phyloP scores from a whole-genome alignment of 805 yeast genomes.

The Candida sphagnicola region DNA sequence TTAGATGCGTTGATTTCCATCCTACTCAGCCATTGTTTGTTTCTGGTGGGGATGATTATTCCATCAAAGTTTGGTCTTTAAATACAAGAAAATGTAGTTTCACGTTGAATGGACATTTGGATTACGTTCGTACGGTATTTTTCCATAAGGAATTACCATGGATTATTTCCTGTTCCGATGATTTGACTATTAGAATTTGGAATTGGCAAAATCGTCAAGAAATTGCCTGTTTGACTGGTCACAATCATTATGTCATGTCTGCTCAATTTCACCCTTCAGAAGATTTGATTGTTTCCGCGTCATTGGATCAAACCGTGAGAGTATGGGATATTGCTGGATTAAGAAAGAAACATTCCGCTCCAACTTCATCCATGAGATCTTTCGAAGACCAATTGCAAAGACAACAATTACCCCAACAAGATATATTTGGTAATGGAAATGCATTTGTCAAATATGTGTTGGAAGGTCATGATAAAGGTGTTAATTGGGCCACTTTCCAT shows the following conservation, averaged over 20 bases:
- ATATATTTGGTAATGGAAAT: constrained; percentile 89
- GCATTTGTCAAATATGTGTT: constrained; percentile 92
- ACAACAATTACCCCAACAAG: constrained; percentile 78
- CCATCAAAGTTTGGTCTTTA: constrained; percentile 94
- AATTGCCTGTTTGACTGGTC: constrained; percentile 95
- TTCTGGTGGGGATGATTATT: constrained; percentile 96
- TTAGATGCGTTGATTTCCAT: constrained; percentile 91
- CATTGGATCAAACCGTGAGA: constrained; percentile 96
- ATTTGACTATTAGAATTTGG: constrained; percentile 98
- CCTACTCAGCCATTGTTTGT: constrained; percentile 97
- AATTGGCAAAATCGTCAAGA: constrained; percentile 99
- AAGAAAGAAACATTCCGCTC: constrained; percentile 91
- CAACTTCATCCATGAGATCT: constrained; percentile 41
- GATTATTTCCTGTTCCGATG: constrained; percentile 95
- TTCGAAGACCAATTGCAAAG: constrained; percentile 52
- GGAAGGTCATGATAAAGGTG: constrained; percentile 98
- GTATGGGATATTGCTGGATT: constrained; percentile 98
- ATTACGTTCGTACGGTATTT: constrained; percentile 88
- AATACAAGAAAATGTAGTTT: constrained; percentile 87
- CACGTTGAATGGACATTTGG: constrained; percentile 90
- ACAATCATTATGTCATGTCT: constrained; percentile 96
- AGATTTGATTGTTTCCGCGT: constrained; percentile 91
- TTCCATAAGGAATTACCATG: constrained; percentile 97
- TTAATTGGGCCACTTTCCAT: constrained; percentile 97
- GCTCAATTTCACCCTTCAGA: constrained; percentile 97